A percentile compares a stretch with the other conserved stretches of the same genome.
Conservation (phyloP, 805 yeast species). For the Yamadazyma paraphyllophila region DNA sequence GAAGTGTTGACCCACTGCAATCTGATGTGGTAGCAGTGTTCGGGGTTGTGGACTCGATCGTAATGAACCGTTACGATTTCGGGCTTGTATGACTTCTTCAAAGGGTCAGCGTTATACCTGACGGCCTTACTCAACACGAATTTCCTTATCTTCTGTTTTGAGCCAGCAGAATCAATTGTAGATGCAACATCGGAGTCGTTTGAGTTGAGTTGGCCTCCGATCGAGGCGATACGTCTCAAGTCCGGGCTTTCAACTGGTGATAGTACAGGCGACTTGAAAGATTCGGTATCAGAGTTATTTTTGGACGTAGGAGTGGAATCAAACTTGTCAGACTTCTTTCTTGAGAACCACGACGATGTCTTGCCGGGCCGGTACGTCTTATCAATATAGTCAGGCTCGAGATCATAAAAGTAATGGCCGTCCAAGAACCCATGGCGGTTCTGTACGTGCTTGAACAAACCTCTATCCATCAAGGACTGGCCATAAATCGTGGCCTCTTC, state of each 20-base stretch:
- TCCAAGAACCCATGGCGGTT: conserved; percentile 80
- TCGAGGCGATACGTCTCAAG: conserved; percentile 20
- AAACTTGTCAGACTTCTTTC: conserved; percentile 18
- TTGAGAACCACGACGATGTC: conserved; percentile 30
- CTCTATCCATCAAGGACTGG: conserved; percentile 67
- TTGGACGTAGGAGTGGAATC: conserved; percentile 15
- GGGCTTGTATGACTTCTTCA: conserved; percentile 65
- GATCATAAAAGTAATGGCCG: conserved; percentile 87
- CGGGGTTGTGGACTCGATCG: conserved; percentile 90
- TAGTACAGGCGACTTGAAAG: conserved; percentile 25
- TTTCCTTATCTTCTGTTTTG: conserved; percentile 22
- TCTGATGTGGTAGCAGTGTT: conserved; percentile 87
- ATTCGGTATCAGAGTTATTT: conserved; percentile 27
- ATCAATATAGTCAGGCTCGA: conserved; percentile 53
- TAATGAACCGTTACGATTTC: conserved; percentile 83
- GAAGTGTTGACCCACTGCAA: conserved; percentile 93
- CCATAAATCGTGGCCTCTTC: conserved; percentile 86
- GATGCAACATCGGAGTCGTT: conserved; percentile 24
- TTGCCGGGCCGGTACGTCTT: conserved; percentile 21
- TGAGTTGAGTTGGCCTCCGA: conserved; percentile 13
- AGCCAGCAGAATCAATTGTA: conserved; percentile 23
- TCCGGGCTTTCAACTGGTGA: conserved; percentile 19
- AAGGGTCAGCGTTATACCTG: conserved; percentile 72
- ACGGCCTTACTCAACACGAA: conserved; percentile 68
- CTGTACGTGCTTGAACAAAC: conserved; percentile 78